Evolutionary conservation across 495 filamentous ascomycete genomes (phyloP).

Genomic region (Tetracladium marchalianum): DNA sequence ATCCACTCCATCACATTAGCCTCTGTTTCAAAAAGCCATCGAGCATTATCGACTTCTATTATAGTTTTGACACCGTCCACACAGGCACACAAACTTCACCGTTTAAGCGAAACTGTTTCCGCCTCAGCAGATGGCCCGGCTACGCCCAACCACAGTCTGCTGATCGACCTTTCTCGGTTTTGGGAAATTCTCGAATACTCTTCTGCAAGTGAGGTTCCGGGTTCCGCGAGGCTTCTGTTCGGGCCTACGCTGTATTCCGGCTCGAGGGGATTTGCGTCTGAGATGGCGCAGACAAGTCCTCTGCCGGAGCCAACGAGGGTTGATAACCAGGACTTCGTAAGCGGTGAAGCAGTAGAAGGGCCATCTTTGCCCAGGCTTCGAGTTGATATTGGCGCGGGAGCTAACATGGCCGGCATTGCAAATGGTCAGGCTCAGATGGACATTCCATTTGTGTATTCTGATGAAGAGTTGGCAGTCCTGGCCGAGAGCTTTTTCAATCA

Average conservation of each 20-base stretch:
- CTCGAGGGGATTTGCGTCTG: constrained; percentile 17
- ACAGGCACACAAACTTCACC: constrained; percentile 33
- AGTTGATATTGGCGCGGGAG: constrained; percentile 10
- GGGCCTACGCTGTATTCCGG: constrained; percentile 29
- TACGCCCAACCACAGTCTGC: constrained; percentile 32
- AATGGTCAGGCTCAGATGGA: neutral
- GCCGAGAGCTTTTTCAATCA: constrained; percentile 40
- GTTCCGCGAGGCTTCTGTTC: constrained; percentile 31
- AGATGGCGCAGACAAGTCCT: constrained; percentile 36
- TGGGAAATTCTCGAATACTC: constrained; percentile 42
- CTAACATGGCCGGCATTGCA: neutral
- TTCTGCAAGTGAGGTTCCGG: constrained; percentile 29
- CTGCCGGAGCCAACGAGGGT: constrained; percentile 35
- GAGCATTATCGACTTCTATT: neutral
- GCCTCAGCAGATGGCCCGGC: constrained; percentile 25
- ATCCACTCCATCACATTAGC: no score
- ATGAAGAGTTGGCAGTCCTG: constrained; percentile 38
- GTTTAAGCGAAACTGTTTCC: constrained; percentile 34
- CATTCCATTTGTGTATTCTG: constrained; percentile 24
- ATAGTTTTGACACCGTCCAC: neutral
- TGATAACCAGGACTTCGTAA: constrained; percentile 14
- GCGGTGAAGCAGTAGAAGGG: constrained; percentile 11
- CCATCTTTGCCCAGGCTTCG: no score
- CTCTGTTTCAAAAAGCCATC: no score
- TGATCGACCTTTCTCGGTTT: constrained; percentile 39